Evolutionary conservation across 1,284 basidiomycete genomes (phyloP), one percentile per base, ranked within the genome.

Genomic region (Meira nashicola): DNA sequence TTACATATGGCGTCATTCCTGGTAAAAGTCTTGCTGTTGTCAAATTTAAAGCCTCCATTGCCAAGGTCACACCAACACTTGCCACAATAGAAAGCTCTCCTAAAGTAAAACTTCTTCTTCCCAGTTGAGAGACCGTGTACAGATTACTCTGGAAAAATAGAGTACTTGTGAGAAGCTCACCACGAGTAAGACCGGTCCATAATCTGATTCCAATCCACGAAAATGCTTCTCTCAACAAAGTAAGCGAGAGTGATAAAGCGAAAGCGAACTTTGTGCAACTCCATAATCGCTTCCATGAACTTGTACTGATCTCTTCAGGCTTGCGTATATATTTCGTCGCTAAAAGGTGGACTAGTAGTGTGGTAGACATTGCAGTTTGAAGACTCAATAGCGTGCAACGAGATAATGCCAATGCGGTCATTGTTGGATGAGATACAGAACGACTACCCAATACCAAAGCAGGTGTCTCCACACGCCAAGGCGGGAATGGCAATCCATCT

Each of bases 41-140:
- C 37, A 77, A 54, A 38, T 70, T 55, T 4, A 70, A 57, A 10
- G 76, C 66, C 55, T 98, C 95, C 82, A 92, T 86, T 69, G 87
- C 88, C 39, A 98, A 78, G 1, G 88, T 87, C 0, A 92, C 89
- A 15, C 89, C 92, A 46, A 92, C 89, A 66, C 90, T 89, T 40
- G 88, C 87, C 14, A 95, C 89, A 21, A 96, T 81, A 17, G 87
- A 87, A 10, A 97, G 84, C 78, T 99, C 95, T 50, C 95, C 95
- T 1, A 98, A 83, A 0, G 94, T 98, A 79, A 97, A 94, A 12
- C 90, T 90, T 23, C 89, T 85, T 67, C 95, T 87, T 0, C 92
- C 94, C 38, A 99, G 83, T 21, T 94, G 85, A 52, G 95, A 85
- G 55, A 89, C 89, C 51, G 89, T 83, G 77, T 97, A 98, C 55